Conservation (phyloP, 225 moss, liverwort and hornwort species). For the Takakia lepidozioides region DNA sequence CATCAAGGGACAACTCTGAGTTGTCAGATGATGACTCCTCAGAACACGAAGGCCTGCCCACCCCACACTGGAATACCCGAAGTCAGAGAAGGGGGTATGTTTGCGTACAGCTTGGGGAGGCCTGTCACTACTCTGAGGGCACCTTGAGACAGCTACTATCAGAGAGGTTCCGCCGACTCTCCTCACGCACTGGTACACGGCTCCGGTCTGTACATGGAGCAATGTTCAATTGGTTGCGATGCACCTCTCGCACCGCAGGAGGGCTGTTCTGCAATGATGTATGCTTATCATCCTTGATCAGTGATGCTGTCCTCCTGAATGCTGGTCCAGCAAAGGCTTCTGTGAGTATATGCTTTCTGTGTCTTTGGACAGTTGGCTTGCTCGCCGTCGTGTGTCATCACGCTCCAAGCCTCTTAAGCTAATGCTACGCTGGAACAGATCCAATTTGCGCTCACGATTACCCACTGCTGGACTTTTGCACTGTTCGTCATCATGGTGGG, state of each 20-base stretch:
- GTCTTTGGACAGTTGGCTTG: no score
- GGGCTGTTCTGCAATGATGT: constrained; percentile 1
- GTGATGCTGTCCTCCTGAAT: constrained; percentile 1
- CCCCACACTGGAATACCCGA: constrained; percentile 8
- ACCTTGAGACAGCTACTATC: no score
- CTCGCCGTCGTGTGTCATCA: no score
- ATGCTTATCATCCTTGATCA: constrained; percentile 4
- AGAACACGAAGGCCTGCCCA: constrained; percentile 7
- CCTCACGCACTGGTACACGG: constrained; percentile 4
- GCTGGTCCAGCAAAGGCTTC: constrained; percentile 1
- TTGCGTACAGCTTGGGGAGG: no score
- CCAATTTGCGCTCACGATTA: constrained; percentile 17
- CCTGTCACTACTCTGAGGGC: no score
- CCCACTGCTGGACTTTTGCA: constrained; percentile 15
- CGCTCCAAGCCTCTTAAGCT: constrained; percentile 11
- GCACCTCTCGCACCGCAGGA: constrained; percentile 10
- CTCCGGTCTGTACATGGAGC: no score
- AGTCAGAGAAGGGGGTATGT: constrained; percentile 4
- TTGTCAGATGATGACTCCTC: constrained; percentile 34
- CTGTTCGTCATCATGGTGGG: constrained; percentile 16
- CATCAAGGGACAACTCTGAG: constrained; percentile 24
- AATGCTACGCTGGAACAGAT: constrained; percentile 12
- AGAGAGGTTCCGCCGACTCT: no score
- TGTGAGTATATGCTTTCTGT: no score
- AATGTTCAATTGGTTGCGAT: constrained; percentile 1